Evolutionary conservation across 208 protist species (phyloP).

Genomic region (Leptomonas seymouri): DNA sequence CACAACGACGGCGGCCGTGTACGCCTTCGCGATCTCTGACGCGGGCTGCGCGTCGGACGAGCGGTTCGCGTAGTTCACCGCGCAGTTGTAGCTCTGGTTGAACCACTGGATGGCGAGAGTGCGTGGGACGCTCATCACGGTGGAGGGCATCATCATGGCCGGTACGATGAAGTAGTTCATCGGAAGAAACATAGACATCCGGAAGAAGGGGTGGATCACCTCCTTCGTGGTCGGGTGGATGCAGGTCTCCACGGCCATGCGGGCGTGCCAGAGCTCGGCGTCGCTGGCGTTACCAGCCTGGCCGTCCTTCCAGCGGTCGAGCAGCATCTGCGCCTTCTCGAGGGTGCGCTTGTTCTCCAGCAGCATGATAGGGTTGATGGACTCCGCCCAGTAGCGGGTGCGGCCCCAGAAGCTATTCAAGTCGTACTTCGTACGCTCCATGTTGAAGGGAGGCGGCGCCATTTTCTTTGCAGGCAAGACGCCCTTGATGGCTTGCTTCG

Average conservation of each 20-base stretch:
- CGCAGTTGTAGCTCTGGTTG: slow-evolving; percentile 94
- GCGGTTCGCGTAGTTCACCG: slow-evolving; percentile 95
- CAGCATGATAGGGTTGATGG: slow-evolving; percentile 79
- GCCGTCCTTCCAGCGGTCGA: slow-evolving; percentile 55
- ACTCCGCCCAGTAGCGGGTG: slow-evolving; percentile 83
- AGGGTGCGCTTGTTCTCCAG: slow-evolving; percentile 65
- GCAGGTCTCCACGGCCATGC: slow-evolving; percentile 81
- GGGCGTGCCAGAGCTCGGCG: slow-evolving; percentile 87
- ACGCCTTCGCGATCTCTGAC: slow-evolving; percentile 80
- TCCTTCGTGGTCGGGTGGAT: slow-evolving; percentile 93
- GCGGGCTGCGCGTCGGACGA: slow-evolving; percentile 88
- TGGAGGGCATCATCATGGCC: slow-evolving; percentile 89
- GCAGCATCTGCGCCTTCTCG: slow-evolving; percentile 45
- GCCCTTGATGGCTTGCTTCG: too few species aligned
- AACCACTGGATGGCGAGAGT: slow-evolving; percentile 92
- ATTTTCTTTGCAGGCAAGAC: too few species aligned
- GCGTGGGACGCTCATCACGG: slow-evolving; percentile 59
- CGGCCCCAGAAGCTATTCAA: slow-evolving; percentile 81
- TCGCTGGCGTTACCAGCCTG: slow-evolving; percentile 36
- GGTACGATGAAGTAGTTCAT: slow-evolving; percentile 92
- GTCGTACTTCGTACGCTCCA: slow-evolving; percentile 75
- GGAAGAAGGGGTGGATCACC: slow-evolving; percentile 85
- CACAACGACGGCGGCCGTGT: slow-evolving; percentile 75
- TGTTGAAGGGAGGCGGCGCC: slow-evolving; percentile 51
- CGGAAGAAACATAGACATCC: slow-evolving; percentile 93